Evolutionary conservation across 2,329 filamentous ascomycete genomes (phyloP).

Genomic region (Ambrosiella beaveri): DNA sequence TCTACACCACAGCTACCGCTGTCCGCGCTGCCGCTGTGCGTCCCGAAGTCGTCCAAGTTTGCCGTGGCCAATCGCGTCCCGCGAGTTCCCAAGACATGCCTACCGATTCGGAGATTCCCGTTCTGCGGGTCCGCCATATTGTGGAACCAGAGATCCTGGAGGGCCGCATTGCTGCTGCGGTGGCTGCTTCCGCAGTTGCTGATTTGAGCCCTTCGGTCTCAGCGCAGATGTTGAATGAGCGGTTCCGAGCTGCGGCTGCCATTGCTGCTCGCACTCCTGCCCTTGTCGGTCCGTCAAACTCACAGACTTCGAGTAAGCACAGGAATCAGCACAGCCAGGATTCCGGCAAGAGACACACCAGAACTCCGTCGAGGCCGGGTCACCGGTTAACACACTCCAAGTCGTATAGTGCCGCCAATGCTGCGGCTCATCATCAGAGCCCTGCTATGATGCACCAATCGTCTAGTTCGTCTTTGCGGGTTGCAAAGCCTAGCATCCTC

Average conservation of each 20-base stretch:
- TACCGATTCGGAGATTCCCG: not conserved
- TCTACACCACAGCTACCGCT: slow-evolving; percentile 8
- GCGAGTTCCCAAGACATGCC: not conserved
- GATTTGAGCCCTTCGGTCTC: not conserved
- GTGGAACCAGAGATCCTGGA: not conserved
- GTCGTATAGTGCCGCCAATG: not conserved
- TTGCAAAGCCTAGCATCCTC: not conserved
- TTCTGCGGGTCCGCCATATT: not conserved
- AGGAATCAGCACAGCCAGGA: not conserved
- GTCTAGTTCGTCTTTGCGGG: not conserved
- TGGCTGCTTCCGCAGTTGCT: not conserved
- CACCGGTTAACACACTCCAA: not conserved
- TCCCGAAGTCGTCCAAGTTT: slow-evolving; percentile 11
- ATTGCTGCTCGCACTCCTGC: not conserved
- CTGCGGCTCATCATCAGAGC: not conserved
- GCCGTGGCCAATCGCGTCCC: not conserved
- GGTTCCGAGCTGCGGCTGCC: slow-evolving; percentile 2
- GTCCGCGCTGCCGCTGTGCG: slow-evolving; percentile 7
- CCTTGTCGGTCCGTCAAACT: too few species aligned
- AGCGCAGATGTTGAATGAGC: not conserved
- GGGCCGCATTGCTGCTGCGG: not conserved
- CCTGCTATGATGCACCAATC: slow-evolving; percentile 1
- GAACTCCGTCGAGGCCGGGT: not conserved
- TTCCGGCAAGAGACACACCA: not conserved
- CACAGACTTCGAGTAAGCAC: not conserved